A percentile compares a stretch with the other conserved stretches of the same genome.
phyloP scores from a whole-genome alignment of 164 flowering plant species.

The Houttuynia cordata region DNA sequence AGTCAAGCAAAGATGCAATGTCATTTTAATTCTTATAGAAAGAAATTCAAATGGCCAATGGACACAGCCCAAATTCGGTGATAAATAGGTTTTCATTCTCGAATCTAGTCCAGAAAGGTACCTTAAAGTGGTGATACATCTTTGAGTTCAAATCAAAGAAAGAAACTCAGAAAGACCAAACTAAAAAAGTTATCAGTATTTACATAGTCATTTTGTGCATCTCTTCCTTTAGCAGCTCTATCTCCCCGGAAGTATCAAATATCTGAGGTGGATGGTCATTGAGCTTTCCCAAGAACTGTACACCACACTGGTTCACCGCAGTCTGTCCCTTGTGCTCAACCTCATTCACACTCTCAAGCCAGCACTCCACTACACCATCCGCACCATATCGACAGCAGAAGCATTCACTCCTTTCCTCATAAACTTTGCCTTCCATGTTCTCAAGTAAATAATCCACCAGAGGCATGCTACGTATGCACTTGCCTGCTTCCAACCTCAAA shows the following conservation, averaged over 20 bases:
- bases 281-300: neutral
- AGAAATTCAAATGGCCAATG: too few species aligned
- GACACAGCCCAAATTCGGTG: too few species aligned
- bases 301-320: neutral
- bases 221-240: neutral
- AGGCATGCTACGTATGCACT: neutral
- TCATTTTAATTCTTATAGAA: too few species aligned
- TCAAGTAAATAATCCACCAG: slow-evolving; percentile 1
- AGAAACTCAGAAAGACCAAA: neutral
- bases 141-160: too few species aligned
- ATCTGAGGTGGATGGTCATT: neutral
- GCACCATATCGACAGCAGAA: neutral
- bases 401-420: neutral
- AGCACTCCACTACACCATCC: neutral
- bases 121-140: too few species aligned
- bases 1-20: too few species aligned
- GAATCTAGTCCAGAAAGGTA: too few species aligned
- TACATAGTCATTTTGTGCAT: neutral
- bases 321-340: neutral
- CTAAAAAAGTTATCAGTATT: neutral
- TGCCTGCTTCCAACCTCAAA: neutral
- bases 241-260: neutral
- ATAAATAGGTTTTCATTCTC: too few species aligned
- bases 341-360: neutral
- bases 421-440: slow-evolving; percentile 1